A percentile compares a stretch with the other conserved stretches of the same genome.
phyloP scores from a whole-genome alignment of 257 asterid genomes.

The Lantana camara region DNA sequence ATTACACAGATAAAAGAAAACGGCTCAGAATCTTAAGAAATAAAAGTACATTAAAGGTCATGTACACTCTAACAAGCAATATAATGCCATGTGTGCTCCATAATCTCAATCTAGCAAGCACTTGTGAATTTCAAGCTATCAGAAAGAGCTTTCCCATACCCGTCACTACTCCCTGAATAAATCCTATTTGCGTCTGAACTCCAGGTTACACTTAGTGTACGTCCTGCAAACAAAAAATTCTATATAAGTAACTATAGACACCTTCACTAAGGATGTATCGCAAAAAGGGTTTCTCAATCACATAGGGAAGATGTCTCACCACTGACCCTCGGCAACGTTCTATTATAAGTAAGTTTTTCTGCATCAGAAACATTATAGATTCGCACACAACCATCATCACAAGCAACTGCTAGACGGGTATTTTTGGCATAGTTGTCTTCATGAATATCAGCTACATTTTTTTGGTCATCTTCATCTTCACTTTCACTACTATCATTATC shows the following conservation, averaged over 20 bases:
- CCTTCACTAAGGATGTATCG: not conserved
- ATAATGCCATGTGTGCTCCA: not conserved
- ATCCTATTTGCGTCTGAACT: conserved; percentile 73
- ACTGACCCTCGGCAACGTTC: conserved; percentile 78
- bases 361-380: conserved; percentile 49
- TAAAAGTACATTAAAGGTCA: not conserved
- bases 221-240: conserved; percentile 48
- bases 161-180: conserved; percentile 91
- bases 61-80: not conserved
- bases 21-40: not conserved
- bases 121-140: not conserved
- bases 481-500: conserved; percentile 58
- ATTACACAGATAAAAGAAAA: conserved; percentile 15
- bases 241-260: conserved; percentile 1
- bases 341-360: conserved; percentile 51
- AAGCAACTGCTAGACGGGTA: conserved; percentile 72
- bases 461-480: conserved; percentile 54
- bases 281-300: not conserved
- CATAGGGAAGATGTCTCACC: conserved; percentile 68
- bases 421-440: conserved; percentile 37
- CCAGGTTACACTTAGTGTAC: conserved; percentile 82
- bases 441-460: conserved; percentile 38
- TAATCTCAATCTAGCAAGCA: conserved; percentile 1
- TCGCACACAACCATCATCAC: conserved; percentile 95
- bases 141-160: conserved; percentile 53